A percentile compares a stretch with the other conserved stretches of the same genome.
These are phyloP conservation scores for Syzygium aromaticum DNA, from an alignment of 345 rosid genomes.

Conservation along the genomic window DNA sequence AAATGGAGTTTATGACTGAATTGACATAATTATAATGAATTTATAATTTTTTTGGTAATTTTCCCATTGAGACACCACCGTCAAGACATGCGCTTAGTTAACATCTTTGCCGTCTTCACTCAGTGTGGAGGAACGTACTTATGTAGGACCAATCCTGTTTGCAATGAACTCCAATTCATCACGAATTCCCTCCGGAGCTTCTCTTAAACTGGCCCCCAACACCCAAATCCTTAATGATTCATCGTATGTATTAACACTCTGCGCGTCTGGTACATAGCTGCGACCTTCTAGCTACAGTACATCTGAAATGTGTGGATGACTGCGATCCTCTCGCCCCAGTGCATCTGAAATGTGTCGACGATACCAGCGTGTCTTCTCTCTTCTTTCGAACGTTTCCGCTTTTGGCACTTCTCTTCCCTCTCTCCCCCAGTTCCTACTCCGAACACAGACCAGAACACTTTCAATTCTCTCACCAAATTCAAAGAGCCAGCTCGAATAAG, in stretches of 20 bases:
- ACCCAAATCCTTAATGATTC: not conserved
- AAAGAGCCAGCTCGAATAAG: not conserved
- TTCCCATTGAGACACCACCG: not conserved
- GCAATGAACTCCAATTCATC: not conserved
- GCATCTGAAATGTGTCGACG: not conserved
- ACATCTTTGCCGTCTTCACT: not conserved
- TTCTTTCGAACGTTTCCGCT: not conserved
- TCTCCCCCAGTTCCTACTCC: not conserved
- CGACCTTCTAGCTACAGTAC: not conserved
- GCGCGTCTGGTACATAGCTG: not conserved
- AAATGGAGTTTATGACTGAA: too few species aligned
- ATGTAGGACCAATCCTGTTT: not conserved
- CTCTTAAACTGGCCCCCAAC: too few species aligned
- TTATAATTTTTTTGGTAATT: too few species aligned
- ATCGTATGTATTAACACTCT: not conserved
- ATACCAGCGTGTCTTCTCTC: not conserved
- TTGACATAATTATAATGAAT: too few species aligned
- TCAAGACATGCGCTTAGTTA: not conserved
- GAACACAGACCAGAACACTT: not conserved
- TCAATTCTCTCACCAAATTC: not conserved
- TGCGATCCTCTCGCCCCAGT: too few species aligned
- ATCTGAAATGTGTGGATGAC: not conserved
- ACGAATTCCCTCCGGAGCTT: not conserved
- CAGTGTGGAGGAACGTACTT: not conserved
- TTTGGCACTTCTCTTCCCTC: not conserved